A percentile compares a stretch with the other conserved stretches of the same genome.
These are phyloP conservation scores for Hanseniaspora osmophila DNA, from an alignment of 805 yeast genomes.

Conservation along the genomic window DNA sequence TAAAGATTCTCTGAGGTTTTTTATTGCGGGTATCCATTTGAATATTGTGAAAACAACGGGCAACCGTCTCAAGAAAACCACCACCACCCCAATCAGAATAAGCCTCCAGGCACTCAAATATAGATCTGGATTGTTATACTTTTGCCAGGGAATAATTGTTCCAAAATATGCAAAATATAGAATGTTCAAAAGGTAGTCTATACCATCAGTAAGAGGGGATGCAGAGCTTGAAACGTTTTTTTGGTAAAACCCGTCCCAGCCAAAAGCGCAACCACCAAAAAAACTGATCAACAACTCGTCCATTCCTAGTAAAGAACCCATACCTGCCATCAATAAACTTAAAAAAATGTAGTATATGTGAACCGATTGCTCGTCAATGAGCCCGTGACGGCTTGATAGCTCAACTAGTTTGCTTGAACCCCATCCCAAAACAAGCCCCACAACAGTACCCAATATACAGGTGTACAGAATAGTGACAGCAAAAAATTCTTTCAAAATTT, in stretches of 20 bases:
- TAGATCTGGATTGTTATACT: constrained; percentile 37
- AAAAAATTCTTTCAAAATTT: constrained; percentile 70
- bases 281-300: constrained; percentile 83
- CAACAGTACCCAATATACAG: constrained; percentile 61
- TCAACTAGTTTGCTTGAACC: constrained; percentile 54
- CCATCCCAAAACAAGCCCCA: constrained; percentile 65
- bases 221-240: neutral
- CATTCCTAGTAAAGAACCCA: constrained; percentile 75
- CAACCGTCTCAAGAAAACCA: constrained; percentile 61
- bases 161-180: constrained; percentile 85
- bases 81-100: constrained; percentile 56
- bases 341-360: constrained; percentile 70
- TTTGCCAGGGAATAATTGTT: constrained; percentile 78
- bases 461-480: constrained; percentile 65
- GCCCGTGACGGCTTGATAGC: neutral
- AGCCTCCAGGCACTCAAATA: constrained; percentile 63
- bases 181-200: constrained; percentile 68
- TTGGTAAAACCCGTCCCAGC: constrained; percentile 87
- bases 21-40: constrained; percentile 73
- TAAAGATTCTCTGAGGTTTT: constrained; percentile 84
- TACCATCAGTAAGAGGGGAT: constrained; percentile 63
- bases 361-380: constrained; percentile 33
- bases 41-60: constrained; percentile 68
- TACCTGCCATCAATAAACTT: constrained; percentile 76
- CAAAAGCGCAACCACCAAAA: constrained; percentile 85